phyloP scores from a whole-genome alignment of 192 early-diverging fungal species.

The Obelidium mucronatum region DNA sequence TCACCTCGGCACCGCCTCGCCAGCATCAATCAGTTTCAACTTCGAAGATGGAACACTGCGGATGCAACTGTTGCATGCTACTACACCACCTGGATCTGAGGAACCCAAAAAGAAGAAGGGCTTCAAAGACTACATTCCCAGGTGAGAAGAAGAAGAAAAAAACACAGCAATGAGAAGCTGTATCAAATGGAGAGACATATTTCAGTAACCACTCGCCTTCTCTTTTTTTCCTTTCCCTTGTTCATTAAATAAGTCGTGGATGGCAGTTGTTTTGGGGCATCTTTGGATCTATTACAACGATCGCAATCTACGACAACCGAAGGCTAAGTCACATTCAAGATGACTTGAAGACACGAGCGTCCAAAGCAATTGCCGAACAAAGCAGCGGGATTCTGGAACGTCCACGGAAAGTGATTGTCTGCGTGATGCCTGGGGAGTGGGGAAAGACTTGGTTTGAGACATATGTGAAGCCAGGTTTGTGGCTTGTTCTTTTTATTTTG shows the following conservation, averaged over 20 bases:
- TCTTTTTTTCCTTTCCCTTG: background rate
- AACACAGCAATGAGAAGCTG: no score
- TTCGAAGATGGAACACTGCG: no score
- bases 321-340: background rate
- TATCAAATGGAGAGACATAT: no score
- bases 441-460: slow-evolving; percentile 4
- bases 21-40: no score
- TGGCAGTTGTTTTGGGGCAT: slow-evolving; percentile 22
- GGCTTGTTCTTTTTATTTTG: background rate
- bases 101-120: slow-evolving; percentile 3
- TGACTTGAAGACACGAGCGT: background rate
- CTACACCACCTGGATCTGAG: no score
- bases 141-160: background rate
- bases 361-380: background rate
- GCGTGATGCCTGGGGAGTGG: slow-evolving; percentile 4
- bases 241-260: slow-evolving; percentile 9
- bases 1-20: no score
- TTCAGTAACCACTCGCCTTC: background rate
- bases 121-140: background rate
- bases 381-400: slow-evolving; percentile 12
- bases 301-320: slow-evolving; percentile 19
- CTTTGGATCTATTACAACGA: background rate
- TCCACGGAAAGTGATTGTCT: slow-evolving; percentile 30
- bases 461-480: slow-evolving; percentile 19
- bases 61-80: no score